A percentile compares a stretch with the other conserved stretches of the same genome.
These are phyloP conservation scores for Blastobotrys mokoenaii DNA, from an alignment of 805 yeast species.

Conservation along the genomic window DNA sequence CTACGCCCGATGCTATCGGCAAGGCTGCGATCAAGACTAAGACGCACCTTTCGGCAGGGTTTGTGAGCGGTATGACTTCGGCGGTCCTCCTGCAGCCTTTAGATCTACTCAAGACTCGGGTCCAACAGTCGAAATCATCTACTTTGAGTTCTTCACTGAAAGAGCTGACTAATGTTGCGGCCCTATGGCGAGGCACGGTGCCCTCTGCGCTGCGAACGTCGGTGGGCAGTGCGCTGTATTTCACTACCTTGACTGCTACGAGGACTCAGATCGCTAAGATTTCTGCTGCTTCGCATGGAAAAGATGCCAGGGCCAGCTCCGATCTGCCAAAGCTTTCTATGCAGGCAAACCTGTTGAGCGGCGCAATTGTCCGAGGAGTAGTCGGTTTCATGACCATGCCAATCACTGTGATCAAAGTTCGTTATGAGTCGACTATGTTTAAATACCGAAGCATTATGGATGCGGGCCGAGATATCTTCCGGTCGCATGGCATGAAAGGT, in stretches of 20 bases:
- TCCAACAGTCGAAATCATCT: constrained; percentile 48
- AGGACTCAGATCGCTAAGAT: constrained; percentile 41
- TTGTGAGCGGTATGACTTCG: constrained; percentile 74
- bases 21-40: background rate
- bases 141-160: constrained; percentile 19
- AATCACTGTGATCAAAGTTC: constrained; percentile 77
- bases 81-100: constrained; percentile 79
- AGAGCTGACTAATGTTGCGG: constrained; percentile 23
- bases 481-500: constrained; percentile 48
- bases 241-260: constrained; percentile 58
- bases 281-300: background rate
- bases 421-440: constrained; percentile 78
- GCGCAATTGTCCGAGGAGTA: constrained; percentile 67
- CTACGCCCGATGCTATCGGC: too few species aligned
- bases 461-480: constrained; percentile 51
- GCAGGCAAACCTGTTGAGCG: constrained; percentile 62
- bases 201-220: constrained; percentile 90
- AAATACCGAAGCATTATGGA: constrained; percentile 54
- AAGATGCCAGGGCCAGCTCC: constrained; percentile 1
- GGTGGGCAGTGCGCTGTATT: constrained; percentile 79
- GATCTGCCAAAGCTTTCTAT: constrained; percentile 63
- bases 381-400: constrained; percentile 94
- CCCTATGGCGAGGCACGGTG: constrained; percentile 88
- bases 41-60: constrained; percentile 68
- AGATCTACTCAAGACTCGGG: constrained; percentile 78